Evolutionary conservation across 2,329 filamentous ascomycete genomes (phyloP).

Genomic region (Amauroascus verrucosus): DNA sequence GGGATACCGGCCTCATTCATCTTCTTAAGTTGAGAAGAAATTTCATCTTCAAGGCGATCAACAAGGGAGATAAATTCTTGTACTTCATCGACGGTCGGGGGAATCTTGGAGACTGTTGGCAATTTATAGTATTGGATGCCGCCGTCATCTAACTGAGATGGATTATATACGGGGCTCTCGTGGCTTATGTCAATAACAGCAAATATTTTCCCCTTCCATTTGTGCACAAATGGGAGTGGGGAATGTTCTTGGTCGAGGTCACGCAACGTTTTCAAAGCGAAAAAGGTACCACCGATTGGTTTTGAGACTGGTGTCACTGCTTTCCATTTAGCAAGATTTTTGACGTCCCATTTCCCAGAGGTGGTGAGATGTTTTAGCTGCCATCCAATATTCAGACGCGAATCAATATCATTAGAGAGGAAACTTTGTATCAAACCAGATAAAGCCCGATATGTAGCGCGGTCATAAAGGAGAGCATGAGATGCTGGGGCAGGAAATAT

Average conservation of each 20-base stretch:
- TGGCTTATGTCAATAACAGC: slow-evolving; percentile 86
- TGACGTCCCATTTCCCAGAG: slow-evolving; percentile 95
- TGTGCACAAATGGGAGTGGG: slow-evolving; percentile 58
- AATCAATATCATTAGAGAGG: slow-evolving; percentile 61
- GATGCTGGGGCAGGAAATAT: slow-evolving; percentile 67
- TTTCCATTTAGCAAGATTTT: slow-evolving; percentile 89
- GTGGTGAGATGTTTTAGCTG: slow-evolving; percentile 80
- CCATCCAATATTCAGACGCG: slow-evolving; percentile 73
- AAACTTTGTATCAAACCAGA: slow-evolving; percentile 78
- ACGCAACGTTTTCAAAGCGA: slow-evolving; percentile 84
- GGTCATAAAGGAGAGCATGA: slow-evolving; percentile 75
- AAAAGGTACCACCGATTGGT: slow-evolving; percentile 68
- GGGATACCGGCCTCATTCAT: slow-evolving; percentile 30
- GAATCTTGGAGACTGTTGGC: slow-evolving; percentile 83
- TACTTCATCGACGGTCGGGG: slow-evolving; percentile 56
- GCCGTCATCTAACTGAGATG: slow-evolving; percentile 54
- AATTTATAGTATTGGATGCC: slow-evolving; percentile 73
- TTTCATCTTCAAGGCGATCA: slow-evolving; percentile 49
- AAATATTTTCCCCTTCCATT: slow-evolving; percentile 57
- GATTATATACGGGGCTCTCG: slow-evolving; percentile 81
- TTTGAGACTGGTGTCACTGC: slow-evolving; percentile 65
- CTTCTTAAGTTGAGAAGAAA: slow-evolving; percentile 39
- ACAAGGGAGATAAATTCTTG: slow-evolving; percentile 50
- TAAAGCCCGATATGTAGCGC: slow-evolving; percentile 62
- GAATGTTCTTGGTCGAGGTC: slow-evolving; percentile 79